Evolutionary conservation across 1,284 basidiomycete genomes (phyloP).

Genomic region (Trametes pubescens): DNA sequence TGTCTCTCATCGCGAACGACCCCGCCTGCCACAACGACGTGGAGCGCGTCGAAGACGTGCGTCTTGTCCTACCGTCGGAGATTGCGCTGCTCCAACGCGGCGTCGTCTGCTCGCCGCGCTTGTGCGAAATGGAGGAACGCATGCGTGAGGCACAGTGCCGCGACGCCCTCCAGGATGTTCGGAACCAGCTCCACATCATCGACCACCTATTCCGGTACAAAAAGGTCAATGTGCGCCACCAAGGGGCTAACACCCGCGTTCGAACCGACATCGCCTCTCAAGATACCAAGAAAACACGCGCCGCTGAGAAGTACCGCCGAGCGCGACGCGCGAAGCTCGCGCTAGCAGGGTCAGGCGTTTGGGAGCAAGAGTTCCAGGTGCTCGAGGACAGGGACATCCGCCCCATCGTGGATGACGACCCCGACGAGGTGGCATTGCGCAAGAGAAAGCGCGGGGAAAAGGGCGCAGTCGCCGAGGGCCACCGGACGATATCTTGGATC

Average conservation of each 20-base stretch:
- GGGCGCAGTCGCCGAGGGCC: not conserved
- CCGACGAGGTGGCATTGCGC: not conserved
- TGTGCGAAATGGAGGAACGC: slow-evolving; percentile 34
- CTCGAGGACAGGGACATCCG: not conserved
- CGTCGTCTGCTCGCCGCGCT: not conserved
- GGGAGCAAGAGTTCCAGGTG: slow-evolving; percentile 35
- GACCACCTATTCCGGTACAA: slow-evolving; percentile 39
- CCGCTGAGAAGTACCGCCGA: slow-evolving; percentile 17
- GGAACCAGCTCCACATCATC: slow-evolving; percentile 37
- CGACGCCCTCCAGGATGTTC: slow-evolving; percentile 37
- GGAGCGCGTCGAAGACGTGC: not conserved
- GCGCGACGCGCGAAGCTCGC: slow-evolving; percentile 13
- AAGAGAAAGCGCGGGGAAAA: not conserved
- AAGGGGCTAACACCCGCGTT: not conserved
- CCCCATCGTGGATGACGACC: not conserved
- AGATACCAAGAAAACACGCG: not conserved
- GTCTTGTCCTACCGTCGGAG: not conserved
- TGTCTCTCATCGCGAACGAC: not conserved
- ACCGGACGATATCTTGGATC: not conserved
- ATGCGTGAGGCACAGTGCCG: slow-evolving; percentile 41
- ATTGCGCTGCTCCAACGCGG: not conserved
- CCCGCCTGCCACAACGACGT: not conserved
- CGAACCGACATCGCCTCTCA: not conserved
- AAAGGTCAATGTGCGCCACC: slow-evolving; percentile 19
- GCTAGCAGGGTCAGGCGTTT: slow-evolving; percentile 4